Evolutionary conservation across 2,329 filamentous ascomycete genomes (phyloP).

Genomic region (Cyphellophora europaea): DNA sequence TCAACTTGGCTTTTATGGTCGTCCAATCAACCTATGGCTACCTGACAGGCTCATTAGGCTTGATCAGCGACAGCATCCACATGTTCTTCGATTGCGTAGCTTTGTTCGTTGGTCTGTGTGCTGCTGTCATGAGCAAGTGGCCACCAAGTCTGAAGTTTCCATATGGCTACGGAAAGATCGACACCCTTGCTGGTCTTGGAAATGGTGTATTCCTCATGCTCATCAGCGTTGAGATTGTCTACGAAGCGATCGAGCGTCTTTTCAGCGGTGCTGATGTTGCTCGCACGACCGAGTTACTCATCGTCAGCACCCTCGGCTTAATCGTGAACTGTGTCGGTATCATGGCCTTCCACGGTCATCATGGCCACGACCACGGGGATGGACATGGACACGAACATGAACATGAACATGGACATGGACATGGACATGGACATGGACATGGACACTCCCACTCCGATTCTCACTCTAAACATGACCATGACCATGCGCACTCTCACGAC

Average conservation of each 20-base stretch:
- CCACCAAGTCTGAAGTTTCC: constrained; percentile 80
- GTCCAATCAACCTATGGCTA: constrained; percentile 93
- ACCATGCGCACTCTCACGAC: constrained; percentile 33
- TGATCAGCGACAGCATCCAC: constrained; percentile 96
- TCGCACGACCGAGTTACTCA: constrained; percentile 73
- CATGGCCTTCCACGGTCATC: constrained; percentile 66
- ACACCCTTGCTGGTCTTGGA: constrained; percentile 90
- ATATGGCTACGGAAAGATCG: constrained; percentile 83
- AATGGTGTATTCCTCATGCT: constrained; percentile 96
- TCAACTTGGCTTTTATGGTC: constrained; percentile 92
- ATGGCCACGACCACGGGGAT: constrained; percentile 42
- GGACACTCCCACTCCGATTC: constrained; percentile 18
- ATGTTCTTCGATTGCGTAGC: constrained; percentile 99
- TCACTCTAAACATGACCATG: constrained; percentile 32
- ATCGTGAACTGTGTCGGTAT: constrained; percentile 89
- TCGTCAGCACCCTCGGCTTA: constrained; percentile 79
- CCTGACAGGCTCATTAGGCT: constrained; percentile 79
- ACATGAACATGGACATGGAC: constrained; percentile 32
- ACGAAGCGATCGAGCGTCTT: constrained; percentile 83
- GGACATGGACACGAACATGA: constrained; percentile 30
- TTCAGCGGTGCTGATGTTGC: constrained; percentile 76
- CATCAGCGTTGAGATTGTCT: constrained; percentile 90
- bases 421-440: constrained; percentile 18
- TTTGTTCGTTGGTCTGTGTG: constrained; percentile 78
- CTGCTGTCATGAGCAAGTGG: constrained; percentile 94